These are phyloP conservation scores for Cyclostephanos tholiformis DNA, from an alignment of 108 stramenopile genomes.

Conservation along the genomic window DNA sequence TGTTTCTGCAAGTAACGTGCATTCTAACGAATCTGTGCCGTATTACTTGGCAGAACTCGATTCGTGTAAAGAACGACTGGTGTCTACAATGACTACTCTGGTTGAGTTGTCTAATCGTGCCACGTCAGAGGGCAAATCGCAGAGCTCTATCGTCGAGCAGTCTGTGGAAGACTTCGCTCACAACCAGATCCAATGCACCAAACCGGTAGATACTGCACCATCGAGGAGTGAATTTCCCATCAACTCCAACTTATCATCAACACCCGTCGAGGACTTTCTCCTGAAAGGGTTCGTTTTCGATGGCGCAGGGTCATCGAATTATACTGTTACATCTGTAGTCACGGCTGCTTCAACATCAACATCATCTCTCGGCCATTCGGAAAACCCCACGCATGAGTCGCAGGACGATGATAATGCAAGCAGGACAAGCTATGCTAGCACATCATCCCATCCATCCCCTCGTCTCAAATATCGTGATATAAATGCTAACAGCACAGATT, in stretches of 20 bases:
- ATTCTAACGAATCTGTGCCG: slow-evolving; percentile 21
- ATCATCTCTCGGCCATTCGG: background rate
- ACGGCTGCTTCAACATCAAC: background rate
- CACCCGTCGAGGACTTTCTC: slow-evolving; percentile 50
- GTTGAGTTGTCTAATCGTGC: slow-evolving; percentile 9
- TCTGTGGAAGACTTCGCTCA: slow-evolving; percentile 48
- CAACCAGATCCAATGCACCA: slow-evolving; percentile 43
- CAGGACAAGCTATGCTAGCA: slow-evolving; percentile 29
- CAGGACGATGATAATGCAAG: slow-evolving; percentile 43
- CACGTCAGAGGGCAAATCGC: slow-evolving; percentile 15
- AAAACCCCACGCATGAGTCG: slow-evolving; percentile 33
- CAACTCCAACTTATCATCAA: slow-evolving; percentile 47
- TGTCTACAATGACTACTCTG: slow-evolving; percentile 22
- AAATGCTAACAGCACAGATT: slow-evolving; percentile 7
- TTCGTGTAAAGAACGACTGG: slow-evolving; percentile 34
- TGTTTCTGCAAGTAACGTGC: background rate
- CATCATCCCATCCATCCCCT: slow-evolving; percentile 21
- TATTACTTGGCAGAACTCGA: slow-evolving; percentile 35
- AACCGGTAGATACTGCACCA: slow-evolving; percentile 41
- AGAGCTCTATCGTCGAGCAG: slow-evolving; percentile 18
- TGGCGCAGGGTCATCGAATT: slow-evolving; percentile 1
- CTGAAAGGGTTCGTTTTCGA: slow-evolving; percentile 38
- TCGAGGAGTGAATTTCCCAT: slow-evolving; percentile 35
- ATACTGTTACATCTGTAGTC: background rate
- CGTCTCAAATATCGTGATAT: slow-evolving; percentile 28